These are phyloP conservation scores for Mrakia frigida DNA, from an alignment of 768 basidiomycete species.

Conservation along the genomic window DNA sequence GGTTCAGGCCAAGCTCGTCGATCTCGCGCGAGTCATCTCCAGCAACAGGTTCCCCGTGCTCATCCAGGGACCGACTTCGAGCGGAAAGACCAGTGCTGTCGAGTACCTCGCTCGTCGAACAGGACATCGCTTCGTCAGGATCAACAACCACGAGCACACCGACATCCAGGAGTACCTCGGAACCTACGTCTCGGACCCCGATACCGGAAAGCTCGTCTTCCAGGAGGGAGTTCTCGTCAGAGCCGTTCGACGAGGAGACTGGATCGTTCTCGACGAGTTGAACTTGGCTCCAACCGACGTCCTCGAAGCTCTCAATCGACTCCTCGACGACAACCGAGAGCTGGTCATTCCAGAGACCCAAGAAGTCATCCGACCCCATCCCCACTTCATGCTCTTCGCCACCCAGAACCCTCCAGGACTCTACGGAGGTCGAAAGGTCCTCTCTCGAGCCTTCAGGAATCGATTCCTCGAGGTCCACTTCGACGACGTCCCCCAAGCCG, in stretches of 20 bases:
- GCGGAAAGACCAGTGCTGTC: conserved; percentile 93
- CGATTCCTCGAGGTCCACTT: conserved; percentile 97
- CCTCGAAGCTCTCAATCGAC: conserved; percentile 89
- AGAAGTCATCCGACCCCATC: conserved; percentile 86
- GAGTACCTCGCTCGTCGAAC: conserved; percentile 90
- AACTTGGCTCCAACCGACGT: conserved; percentile 98
- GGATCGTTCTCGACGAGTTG: conserved; percentile 97
- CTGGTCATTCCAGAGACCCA: conserved; percentile 92
- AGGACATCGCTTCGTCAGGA: conserved; percentile 91
- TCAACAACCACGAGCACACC: conserved; percentile 99
- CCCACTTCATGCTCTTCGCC: conserved; percentile 95
- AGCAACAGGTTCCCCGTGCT: conserved; percentile 88
- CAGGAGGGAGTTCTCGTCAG: conserved; percentile 90
- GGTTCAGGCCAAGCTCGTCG: conserved; percentile 85
- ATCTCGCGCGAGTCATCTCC: conserved; percentile 84
- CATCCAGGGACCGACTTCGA: conserved; percentile 96
- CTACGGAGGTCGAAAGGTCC: conserved; percentile 87
- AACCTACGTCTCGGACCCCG: conserved; percentile 86
- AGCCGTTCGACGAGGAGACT: conserved; percentile 83
- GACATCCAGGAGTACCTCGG: conserved; percentile 99
- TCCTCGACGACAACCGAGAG: conserved; percentile 96
- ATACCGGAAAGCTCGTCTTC: conserved; percentile 89
- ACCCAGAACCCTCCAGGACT: conserved; percentile 96
- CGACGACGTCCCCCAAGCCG: conserved; percentile 88
- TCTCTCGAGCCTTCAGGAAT: conserved; percentile 93